Conservation (phyloP, 345 rosid species). For the Nasturtium officinale region DNA sequence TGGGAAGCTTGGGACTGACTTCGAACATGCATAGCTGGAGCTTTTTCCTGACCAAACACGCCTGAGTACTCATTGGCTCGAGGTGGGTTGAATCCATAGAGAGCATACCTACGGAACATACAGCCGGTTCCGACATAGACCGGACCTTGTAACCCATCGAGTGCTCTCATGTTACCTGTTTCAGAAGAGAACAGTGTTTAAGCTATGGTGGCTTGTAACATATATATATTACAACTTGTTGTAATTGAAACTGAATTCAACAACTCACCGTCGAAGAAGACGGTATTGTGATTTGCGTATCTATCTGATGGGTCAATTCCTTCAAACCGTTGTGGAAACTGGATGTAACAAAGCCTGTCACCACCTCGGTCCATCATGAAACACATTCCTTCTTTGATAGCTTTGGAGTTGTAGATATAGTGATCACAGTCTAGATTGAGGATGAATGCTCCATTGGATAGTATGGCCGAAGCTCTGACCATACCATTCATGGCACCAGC, state of each 20-base stretch:
- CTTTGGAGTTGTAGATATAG: constrained; percentile 70
- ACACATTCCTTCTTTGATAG: constrained; percentile 90
- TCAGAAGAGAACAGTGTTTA: neutral
- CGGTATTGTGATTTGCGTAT: constrained; percentile 86
- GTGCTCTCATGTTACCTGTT: constrained; percentile 85
- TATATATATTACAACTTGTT: neutral
- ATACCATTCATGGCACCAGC: constrained; percentile 95
- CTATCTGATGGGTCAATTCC: constrained; percentile 97
- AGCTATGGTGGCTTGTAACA: constrained; percentile 22
- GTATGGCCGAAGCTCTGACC: constrained; percentile 90
- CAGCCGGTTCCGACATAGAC: constrained; percentile 95
- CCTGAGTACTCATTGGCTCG: constrained; percentile 81
- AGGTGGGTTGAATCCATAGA: constrained; percentile 92
- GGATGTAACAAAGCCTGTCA: constrained; percentile 84
- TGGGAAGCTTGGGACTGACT: constrained; percentile 41
- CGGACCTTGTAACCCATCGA: constrained; percentile 93
- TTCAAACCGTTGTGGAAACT: constrained; percentile 92
- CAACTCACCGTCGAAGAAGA: constrained; percentile 75
- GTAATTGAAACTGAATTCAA: neutral
- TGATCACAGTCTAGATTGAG: constrained; percentile 92
- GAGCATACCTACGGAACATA: constrained; percentile 89
- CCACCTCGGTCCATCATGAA: constrained; percentile 99
- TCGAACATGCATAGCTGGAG: constrained; percentile 45
- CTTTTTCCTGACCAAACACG: constrained; percentile 64
- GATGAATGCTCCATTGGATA: constrained; percentile 87